Base-by-base conservation (phyloP, 2,329 filamentous ascomycete genomes). In the Cordyceps militaris region DNA sequence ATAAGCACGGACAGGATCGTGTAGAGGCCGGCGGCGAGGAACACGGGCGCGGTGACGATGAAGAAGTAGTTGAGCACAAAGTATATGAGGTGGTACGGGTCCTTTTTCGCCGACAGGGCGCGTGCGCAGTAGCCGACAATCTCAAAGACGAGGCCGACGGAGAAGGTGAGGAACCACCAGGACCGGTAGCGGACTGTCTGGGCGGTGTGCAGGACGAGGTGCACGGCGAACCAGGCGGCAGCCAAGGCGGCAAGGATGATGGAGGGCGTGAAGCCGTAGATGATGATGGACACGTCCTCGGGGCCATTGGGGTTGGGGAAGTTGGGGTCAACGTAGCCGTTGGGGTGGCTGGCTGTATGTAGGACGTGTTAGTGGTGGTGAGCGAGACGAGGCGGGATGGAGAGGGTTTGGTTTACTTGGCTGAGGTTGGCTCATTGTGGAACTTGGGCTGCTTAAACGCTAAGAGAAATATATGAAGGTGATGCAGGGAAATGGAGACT, bases 11-110 rank as follows among this genome's bases (percentile, higher is more conserved):
- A 77, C 7, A 83, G 70, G 48, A 80, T 70, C n/a, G 77, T 78
- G 70, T 83, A 84, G 51, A 83, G 78, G 0, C 75, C 74, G 0
- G 81, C 81, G 16, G 78, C 74, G 67, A 83, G 76, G 63, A 83
- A 80, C 38, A 84, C 81, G 1, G 81, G 81, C 0, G 80, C 80
- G 0, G 79, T 78, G 60, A 84, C 80, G 66, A 84, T 81, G 71
- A 81, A 81, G 72, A 84, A 84, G 70, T 83, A 83, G 64, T 82
- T 79, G 47, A 81, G 68, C 40, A 84, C 78, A 62, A 83, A 84
- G 70, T 76, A 83, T 38, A 76, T 68, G 16, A 82, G 71, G 60
- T 76, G 71, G 66, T 82, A 83, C 0, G 80, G 80, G 60, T 82
- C 73, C 46, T 74, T 69, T 61, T 75, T 72, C 26, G 76, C 71